Percentiles rank a stretch among this genome's conserved stretches.
Conservation (phyloP, 768 basidiomycete species). For the Leccinellum albellum region DNA sequence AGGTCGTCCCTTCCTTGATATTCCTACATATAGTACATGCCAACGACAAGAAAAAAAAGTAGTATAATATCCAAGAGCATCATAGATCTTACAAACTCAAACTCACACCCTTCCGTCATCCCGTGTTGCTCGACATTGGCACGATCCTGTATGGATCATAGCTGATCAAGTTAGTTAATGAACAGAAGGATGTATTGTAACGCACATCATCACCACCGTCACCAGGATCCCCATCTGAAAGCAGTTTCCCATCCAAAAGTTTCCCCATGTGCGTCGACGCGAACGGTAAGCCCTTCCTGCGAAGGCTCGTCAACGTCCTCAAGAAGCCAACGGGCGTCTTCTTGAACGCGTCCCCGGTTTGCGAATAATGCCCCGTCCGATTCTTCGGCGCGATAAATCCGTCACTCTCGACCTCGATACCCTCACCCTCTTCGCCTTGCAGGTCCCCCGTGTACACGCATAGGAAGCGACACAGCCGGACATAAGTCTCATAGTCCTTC, state of each 20-base stretch:
- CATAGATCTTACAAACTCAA: too few relatives aligned
- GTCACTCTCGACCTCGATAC: slow-evolving; percentile 1
- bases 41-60: background rate
- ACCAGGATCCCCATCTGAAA: background rate
- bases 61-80: too few relatives aligned
- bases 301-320: background rate
- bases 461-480: background rate
- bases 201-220: background rate
- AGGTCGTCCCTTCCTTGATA: too few relatives aligned
- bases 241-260: background rate
- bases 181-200: background rate
- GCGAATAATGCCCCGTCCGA: background rate
- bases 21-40: background rate
- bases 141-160: too few relatives aligned
- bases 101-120: too few relatives aligned
- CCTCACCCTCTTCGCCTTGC: background rate
- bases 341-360: slow-evolving; percentile 21
- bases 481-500: background rate
- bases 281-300: background rate
- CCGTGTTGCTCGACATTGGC: background rate
- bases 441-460: slow-evolving; percentile 5
- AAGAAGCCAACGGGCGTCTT: slow-evolving; percentile 21
- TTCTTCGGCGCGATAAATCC: slow-evolving; percentile 15
- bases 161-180: too few relatives aligned
- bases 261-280: background rate